Evolutionary conservation across 225 moss, liverwort and hornwort genomes (phyloP).

Genomic region (Pseudisothecium myosuroides): DNA sequence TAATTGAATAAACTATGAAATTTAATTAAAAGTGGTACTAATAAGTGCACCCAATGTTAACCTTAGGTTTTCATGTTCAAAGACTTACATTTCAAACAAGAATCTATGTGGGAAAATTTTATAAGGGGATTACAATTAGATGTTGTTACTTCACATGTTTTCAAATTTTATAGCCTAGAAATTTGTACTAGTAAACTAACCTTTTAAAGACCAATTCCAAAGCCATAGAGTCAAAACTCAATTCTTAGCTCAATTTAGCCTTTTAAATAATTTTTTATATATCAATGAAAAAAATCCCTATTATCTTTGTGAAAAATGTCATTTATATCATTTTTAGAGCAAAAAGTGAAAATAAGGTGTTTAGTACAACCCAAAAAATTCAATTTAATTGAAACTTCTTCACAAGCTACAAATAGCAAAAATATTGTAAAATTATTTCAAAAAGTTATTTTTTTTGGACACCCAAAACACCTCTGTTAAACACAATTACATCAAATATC

Average conservation of each 20-base stretch:
- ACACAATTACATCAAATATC: background rate
- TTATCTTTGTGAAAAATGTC: background rate
- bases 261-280: background rate
- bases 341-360: background rate
- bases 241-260: background rate
- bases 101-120: background rate
- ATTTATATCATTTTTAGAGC: background rate
- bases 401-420: background rate
- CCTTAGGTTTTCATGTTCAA: background rate
- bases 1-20: accelerated
- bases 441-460: background rate
- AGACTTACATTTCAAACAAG: background rate
- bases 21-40: background rate
- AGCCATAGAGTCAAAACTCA: background rate
- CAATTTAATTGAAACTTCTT: background rate
- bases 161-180: accelerated
- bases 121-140: background rate
- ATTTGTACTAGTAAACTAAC: background rate
- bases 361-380: background rate
- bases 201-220: background rate
- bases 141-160: background rate
- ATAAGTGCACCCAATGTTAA: background rate
- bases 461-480: background rate
- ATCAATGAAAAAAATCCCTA: background rate
- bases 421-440: background rate